Evolutionary conservation across 345 rosid genomes (phyloP).

Genomic region (Pugionium dolabratum): DNA sequence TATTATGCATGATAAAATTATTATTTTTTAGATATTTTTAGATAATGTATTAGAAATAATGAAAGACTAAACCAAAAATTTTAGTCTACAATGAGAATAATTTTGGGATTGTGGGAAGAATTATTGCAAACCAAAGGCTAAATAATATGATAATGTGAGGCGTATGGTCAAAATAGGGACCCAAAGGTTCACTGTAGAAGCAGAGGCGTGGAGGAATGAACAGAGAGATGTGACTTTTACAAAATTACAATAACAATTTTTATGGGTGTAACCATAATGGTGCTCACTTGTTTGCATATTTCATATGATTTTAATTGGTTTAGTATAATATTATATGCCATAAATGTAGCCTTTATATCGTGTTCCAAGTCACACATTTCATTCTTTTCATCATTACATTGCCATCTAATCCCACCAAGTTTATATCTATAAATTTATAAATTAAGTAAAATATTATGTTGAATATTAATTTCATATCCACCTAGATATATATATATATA

Average conservation of each 20-base stretch:
- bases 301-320: conserved; percentile 19
- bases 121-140: conserved; percentile 9
- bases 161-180: conserved; percentile 32
- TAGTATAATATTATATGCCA: conserved; percentile 26
- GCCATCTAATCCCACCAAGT: conserved; percentile 9
- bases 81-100: not conserved
- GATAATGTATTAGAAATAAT: no score
- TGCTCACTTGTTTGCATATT: conserved; percentile 34
- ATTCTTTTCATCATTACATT: conserved; percentile 34
- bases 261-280: conserved; percentile 39
- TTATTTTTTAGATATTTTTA: no score
- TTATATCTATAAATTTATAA: not conserved
- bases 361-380: conserved; percentile 40
- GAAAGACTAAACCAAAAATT: not conserved
- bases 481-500: not conserved
- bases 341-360: conserved; percentile 32
- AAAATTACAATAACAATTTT: conserved; percentile 35
- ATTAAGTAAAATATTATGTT: conserved; percentile 2
- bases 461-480: not conserved
- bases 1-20: no score
- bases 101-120: conserved; percentile 11
- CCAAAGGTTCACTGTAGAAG: conserved; percentile 29
- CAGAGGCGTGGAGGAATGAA: conserved; percentile 48
- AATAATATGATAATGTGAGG: conserved; percentile 1
- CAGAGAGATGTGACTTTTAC: conserved; percentile 38